A percentile compares a stretch with the other conserved stretches of the same genome.
Evolutionary conservation across 371 early-diverging fungal genomes (phyloP).

Genomic region (Mucor saturninus): DNA sequence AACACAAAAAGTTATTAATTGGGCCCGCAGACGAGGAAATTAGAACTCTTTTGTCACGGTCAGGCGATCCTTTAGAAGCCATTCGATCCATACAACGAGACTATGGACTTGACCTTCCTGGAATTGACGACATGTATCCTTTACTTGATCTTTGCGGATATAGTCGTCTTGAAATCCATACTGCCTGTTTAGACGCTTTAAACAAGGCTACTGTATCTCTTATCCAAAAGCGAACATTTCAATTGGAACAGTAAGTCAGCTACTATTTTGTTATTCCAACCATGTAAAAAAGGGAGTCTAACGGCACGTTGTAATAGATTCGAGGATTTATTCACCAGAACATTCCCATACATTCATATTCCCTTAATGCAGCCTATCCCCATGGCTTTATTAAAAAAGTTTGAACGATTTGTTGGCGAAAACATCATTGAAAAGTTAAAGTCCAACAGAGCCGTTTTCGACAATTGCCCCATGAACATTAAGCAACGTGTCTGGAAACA

Average conservation of each 20-base stretch:
- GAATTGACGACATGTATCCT: conserved; percentile 61
- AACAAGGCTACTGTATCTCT: conserved; percentile 44
- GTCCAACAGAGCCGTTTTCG: conserved; percentile 51
- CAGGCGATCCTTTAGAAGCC: conserved; percentile 45
- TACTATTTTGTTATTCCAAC: neutral
- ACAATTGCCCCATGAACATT: conserved; percentile 47
- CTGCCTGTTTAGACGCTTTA: conserved; percentile 59
- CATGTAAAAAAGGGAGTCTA: neutral
- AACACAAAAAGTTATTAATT: conserved; percentile 28
- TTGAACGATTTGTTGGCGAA: conserved; percentile 55
- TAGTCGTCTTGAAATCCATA: conserved; percentile 60
- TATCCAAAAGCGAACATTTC: conserved; percentile 47
- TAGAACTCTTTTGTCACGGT: conserved; percentile 34
- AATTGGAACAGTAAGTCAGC: conserved; percentile 47
- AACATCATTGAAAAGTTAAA: conserved; percentile 57
- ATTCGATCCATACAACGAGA: conserved; percentile 44
- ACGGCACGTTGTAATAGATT: conserved; percentile 37
- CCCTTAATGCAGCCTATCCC: conserved; percentile 68
- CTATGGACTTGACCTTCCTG: conserved; percentile 54
- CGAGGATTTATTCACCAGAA: conserved; percentile 50
- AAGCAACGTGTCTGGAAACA: conserved; percentile 56
- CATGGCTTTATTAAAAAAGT: conserved; percentile 62
- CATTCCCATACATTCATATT: conserved; percentile 60
- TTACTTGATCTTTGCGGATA: conserved; percentile 65
- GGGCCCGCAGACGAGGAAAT: conserved; percentile 46